Conservation (phyloP, 192 early-diverging fungal species). For the Physocladia obscura region DNA sequence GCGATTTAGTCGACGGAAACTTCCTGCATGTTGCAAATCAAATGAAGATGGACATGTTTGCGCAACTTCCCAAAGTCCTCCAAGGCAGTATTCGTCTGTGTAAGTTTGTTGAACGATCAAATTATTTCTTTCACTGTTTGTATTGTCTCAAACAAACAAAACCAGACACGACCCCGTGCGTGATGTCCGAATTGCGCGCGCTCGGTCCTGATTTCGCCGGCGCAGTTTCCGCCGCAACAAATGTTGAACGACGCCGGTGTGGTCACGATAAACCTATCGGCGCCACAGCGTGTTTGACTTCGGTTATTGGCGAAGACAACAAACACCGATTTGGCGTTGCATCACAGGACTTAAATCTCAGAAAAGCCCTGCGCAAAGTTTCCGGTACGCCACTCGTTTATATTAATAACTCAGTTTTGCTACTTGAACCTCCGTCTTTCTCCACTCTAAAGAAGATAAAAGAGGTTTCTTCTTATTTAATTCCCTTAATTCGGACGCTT, state of each 20-base stretch:
- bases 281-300: constrained; percentile 68
- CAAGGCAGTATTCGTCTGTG: constrained; percentile 66
- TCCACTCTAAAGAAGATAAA: constrained; percentile 2
- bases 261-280: constrained; percentile 63
- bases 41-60: constrained; percentile 63
- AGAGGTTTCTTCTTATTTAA: constrained; percentile 34
- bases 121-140: too few relatives aligned
- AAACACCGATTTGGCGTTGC: constrained; percentile 84
- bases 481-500: not conserved
- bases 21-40: constrained; percentile 71
- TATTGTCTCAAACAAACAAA: not conserved
- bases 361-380: constrained; percentile 61
- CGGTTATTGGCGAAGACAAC: constrained; percentile 73
- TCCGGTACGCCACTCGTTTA: constrained; percentile 87
- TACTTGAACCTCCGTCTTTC: constrained; percentile 74
- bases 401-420: constrained; percentile 71
- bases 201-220: constrained; percentile 61
- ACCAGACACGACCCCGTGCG: constrained; percentile 72
- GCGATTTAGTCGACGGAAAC: constrained; percentile 70
- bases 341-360: constrained; percentile 70
- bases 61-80: constrained; percentile 64
- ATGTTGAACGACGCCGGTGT: constrained; percentile 81
- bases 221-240: constrained; percentile 60
- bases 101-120: constrained; percentile 31
- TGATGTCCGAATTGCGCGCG: constrained; percentile 66